Evolutionary conservation across 2,329 filamentous ascomycete genomes (phyloP), one percentile per base, ranked within the genome.

Genomic region (Tolypocladium pustulatum): DNA sequence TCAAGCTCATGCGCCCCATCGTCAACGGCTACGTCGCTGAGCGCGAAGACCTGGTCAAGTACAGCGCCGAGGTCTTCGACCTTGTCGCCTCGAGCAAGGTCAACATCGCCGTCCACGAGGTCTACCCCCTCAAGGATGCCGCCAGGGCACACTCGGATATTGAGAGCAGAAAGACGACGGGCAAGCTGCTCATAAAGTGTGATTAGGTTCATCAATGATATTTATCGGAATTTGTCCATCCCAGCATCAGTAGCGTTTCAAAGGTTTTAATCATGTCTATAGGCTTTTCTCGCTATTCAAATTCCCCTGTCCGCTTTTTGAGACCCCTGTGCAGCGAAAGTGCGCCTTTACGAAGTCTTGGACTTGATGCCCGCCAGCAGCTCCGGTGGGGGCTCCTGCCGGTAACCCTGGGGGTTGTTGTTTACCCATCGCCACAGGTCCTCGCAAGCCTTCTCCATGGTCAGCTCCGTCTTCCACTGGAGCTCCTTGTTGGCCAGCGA

Each of bases 381-480:
- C 74, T 89, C 85, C 64, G 89, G 81, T 0, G 94, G 93, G n/a
- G 93, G 91, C 64, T 91, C 81, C 77, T 97, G 92, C 65, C 89
- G 83, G 78, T 97, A 97, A 27, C 94, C 94, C 76, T 92, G 86
- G 30, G 94, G 94, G 78, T 97, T 97, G 77, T 97, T 97, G 77
- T 88, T 82, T 20, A 95, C 96, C 94, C 94, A 99, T 69, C 86
- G 87, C 94, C 94, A 99, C 64, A 99, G 81, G 74, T 99, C 91
- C 66, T 87, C 85, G 73, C 94, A 99, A 32, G 93, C 92, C 73
- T 96, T 86, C 77, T 97, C 93, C 72, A 99, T 85, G 25, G 89
- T 92, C 60, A 88, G 81, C 77, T 95, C 84, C 1, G 94, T 92
- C 80, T 92, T 92, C 94, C 94, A 99, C 63, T 85, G 80, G 57